Conservation (phyloP, 2,329 filamentous ascomycete species). For the Colletotrichum musicola region DNA sequence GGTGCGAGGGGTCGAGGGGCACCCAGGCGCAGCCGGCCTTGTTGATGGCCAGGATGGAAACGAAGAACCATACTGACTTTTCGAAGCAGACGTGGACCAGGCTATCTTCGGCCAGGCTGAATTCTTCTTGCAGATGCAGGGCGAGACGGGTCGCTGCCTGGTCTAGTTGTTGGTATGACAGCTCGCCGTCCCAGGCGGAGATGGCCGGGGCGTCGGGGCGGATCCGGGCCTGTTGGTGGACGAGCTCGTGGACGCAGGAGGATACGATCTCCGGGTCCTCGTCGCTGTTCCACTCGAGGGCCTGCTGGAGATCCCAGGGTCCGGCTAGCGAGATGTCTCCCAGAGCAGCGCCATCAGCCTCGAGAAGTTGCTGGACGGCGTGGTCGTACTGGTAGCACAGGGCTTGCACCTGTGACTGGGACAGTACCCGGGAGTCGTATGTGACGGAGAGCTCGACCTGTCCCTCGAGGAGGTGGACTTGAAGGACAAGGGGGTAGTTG, state of each 20-base stretch:
- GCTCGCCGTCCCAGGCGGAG: slow-evolving; percentile 45
- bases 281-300: slow-evolving; percentile 8
- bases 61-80: slow-evolving; percentile 41
- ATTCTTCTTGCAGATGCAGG: not conserved
- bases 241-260: slow-evolving; percentile 5
- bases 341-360: not conserved
- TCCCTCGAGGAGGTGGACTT: slow-evolving; percentile 3
- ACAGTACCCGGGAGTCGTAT: not conserved
- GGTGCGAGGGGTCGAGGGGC: slow-evolving; percentile 30
- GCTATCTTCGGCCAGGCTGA: not conserved
- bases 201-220: slow-evolving; percentile 45
- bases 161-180: slow-evolving; percentile 47
- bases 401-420: slow-evolving; percentile 1
- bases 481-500: slow-evolving; percentile 29
- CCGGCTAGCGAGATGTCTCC: slow-evolving; percentile 11
- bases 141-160: slow-evolving; percentile 11
- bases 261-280: slow-evolving; percentile 14
- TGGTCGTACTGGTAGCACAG: slow-evolving; percentile 14
- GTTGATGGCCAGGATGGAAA: slow-evolving; percentile 43
- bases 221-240: slow-evolving; percentile 30
- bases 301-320: slow-evolving; percentile 15
- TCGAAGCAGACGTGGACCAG: slow-evolving; percentile 41
- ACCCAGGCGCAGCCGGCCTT: slow-evolving; percentile 45
- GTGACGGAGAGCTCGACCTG: not conserved
- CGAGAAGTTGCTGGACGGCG: slow-evolving; percentile 11